Base-by-base conservation (phyloP, 345 rosid species). In the Ailanthus altissimus region DNA sequence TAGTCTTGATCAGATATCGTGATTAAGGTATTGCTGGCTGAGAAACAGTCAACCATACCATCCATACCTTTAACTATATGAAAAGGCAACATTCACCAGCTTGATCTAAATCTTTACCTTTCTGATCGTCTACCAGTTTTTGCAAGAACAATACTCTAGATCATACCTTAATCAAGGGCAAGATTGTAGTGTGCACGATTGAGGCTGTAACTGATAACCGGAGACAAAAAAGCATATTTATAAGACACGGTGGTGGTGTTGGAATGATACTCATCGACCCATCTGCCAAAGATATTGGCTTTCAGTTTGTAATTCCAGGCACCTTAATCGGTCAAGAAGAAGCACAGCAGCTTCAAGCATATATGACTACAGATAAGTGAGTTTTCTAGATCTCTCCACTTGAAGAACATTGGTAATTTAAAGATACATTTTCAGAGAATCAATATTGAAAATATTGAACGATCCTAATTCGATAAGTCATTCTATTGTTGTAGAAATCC, bases 101-200 rank as follows among this genome's bases (percentile, higher is more conserved):
- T 63, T 65, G 60, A 51, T 15, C 14, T 13, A 46, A 49, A 66
- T 20, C 9, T 8, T 36, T 61, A 18, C 40, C 42, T 64, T 60
- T 50, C 32, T 64, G 53, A n/a, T 49, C 72, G 42, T 70, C 42
- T 46, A 14, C 72, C 78, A 84, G 92, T 82, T 84, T 86, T 76
- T 83, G 90, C 89, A 80, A 80, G 75, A 80, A 82, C 69, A 83
- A 81, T 40, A 84, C 87, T 23, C 76, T 81, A 26, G 87, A 86
- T 76, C 74, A 78, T 54, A 40, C 73, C 16, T 74, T 82, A 73
- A 83, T 86, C 8, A 83, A 84, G 79, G 86, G 89, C 67, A 84
- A 84, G 82, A 83, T 85, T 23, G 87, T 86, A 68, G 83, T 82
- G n/a, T 87, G 89, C 82, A 63, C 69, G 16, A 12, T 73, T 64